Conservation (phyloP, 192 early-diverging fungal species). For the Coemansia sp. region DNA sequence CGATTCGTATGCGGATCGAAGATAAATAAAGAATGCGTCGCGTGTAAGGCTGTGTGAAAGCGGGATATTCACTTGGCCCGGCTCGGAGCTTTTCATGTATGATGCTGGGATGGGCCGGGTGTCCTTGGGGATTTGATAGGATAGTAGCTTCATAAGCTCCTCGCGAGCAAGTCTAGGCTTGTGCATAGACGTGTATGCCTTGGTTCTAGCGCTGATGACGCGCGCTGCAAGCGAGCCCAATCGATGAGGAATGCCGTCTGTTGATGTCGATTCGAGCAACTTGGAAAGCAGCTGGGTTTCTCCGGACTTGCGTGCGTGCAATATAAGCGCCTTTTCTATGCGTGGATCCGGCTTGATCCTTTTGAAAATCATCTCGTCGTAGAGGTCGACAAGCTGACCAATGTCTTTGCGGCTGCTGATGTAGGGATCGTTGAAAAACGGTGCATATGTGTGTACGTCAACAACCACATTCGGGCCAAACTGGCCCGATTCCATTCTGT, state of each 20-base stretch:
- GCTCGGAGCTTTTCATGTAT: not conserved
- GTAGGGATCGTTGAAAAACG: conserved; percentile 37
- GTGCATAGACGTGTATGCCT: conserved; percentile 27
- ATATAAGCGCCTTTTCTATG: conserved; percentile 33
- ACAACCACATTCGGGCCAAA: conserved; percentile 16
- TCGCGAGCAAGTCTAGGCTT: conserved; percentile 8
- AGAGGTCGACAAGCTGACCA: conserved; percentile 19
- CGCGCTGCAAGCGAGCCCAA: conserved; percentile 27
- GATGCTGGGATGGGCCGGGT: conserved; percentile 19
- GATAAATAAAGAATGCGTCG: conserved; percentile 43
- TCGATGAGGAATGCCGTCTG: not conserved
- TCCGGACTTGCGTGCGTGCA: conserved; percentile 10
- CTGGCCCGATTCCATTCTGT: conserved; percentile 20
- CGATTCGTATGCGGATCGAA: conserved; percentile 47
- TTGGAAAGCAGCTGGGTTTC: conserved; percentile 24
- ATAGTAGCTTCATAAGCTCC: conserved; percentile 30
- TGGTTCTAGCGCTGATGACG: conserved; percentile 19
- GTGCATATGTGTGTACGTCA: conserved; percentile 37
- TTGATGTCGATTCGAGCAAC: conserved; percentile 16
- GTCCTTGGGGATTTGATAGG: conserved; percentile 35
- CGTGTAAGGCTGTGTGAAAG: conserved; percentile 23
- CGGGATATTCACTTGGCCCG: conserved; percentile 19
- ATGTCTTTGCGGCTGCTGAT: conserved; percentile 16
- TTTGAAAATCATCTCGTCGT: conserved; percentile 42
- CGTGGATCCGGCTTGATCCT: conserved; percentile 27